Conservation (phyloP, 495 filamentous ascomycete genomes). For the Penicillium simplicissimum region DNA sequence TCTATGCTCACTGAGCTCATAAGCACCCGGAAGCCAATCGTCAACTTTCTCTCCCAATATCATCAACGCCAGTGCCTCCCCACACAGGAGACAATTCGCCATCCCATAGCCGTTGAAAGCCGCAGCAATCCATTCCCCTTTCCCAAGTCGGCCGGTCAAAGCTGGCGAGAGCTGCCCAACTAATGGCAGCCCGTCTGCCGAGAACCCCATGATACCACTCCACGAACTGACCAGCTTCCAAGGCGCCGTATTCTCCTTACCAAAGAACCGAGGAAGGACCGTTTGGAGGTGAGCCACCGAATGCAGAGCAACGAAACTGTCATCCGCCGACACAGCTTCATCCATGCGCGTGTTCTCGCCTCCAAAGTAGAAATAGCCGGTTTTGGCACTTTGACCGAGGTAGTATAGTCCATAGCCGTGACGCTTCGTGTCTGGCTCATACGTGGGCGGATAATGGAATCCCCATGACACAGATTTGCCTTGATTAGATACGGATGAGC, state of each 20-base stretch:
- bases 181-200: slow-evolving; percentile 65
- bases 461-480: slow-evolving; percentile 33
- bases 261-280: slow-evolving; percentile 40
- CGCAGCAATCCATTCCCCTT: slow-evolving; percentile 56
- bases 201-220: slow-evolving; percentile 84
- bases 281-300: slow-evolving; percentile 31
- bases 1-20: slow-evolving; percentile 25
- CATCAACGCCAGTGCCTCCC: slow-evolving; percentile 59
- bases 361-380: slow-evolving; percentile 45
- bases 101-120: slow-evolving; percentile 81
- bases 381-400: slow-evolving; percentile 63
- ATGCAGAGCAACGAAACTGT: slow-evolving; percentile 48
- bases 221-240: slow-evolving; percentile 57
- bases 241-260: slow-evolving; percentile 27
- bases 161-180: slow-evolving; percentile 64
- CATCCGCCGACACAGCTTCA: slow-evolving; percentile 52
- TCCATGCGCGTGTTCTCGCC: slow-evolving; percentile 65
- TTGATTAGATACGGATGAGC: slow-evolving; percentile 30
- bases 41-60: slow-evolving; percentile 17
- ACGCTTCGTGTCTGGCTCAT: slow-evolving; percentile 18
- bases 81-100: slow-evolving; percentile 71
- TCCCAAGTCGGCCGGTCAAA: slow-evolving; percentile 39
- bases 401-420: slow-evolving; percentile 74
- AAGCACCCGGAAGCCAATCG: slow-evolving; percentile 28
- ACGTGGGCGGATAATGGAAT: slow-evolving; percentile 33